Evolutionary conservation across 805 yeast species (phyloP).

Genomic region (Wickerhamomyces hampshirensis): DNA sequence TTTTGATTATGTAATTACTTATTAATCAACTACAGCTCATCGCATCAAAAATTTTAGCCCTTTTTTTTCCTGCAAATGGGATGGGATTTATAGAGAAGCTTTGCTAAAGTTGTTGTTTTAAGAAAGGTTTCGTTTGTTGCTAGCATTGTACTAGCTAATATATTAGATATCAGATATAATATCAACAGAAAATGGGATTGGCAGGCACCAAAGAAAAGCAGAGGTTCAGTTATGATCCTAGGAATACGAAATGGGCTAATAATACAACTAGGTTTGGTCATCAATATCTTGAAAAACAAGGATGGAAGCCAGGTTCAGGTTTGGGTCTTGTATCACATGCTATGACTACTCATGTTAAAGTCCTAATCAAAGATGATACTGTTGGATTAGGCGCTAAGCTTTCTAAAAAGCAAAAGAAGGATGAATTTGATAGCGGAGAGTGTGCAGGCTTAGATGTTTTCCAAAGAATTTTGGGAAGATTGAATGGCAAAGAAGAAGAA

Average conservation of each 20-base stretch:
- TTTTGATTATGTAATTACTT: no score
- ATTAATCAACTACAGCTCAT: constrained; percentile 1
- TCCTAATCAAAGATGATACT: constrained; percentile 74
- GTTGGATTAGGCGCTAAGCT: constrained; percentile 87
- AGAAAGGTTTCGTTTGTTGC: no score
- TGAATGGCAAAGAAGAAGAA: constrained; percentile 79
- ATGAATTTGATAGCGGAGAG: constrained; percentile 74
- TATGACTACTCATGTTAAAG: constrained; percentile 77
- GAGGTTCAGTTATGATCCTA: constrained; percentile 86
- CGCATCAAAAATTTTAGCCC: constrained; percentile 6
- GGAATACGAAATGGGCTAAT: constrained; percentile 93
- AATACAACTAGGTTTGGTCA: constrained; percentile 83
- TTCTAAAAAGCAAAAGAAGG: constrained; percentile 51
- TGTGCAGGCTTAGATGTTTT: constrained; percentile 90
- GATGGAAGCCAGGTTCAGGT: constrained; percentile 93
- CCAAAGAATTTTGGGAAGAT: constrained; percentile 81
- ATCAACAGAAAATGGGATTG: constrained; percentile 55
- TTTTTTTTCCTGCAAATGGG: no score
- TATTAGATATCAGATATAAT: no score
- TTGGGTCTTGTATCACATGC: constrained; percentile 69
- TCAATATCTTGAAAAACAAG: constrained; percentile 71
- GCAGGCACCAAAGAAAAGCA: constrained; percentile 79
- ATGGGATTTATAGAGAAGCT: no score
- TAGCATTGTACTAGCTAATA: no score
- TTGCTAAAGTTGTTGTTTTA: no score